Conservation (phyloP, 2,329 filamentous ascomycete genomes). For the Botrytis medusae region DNA sequence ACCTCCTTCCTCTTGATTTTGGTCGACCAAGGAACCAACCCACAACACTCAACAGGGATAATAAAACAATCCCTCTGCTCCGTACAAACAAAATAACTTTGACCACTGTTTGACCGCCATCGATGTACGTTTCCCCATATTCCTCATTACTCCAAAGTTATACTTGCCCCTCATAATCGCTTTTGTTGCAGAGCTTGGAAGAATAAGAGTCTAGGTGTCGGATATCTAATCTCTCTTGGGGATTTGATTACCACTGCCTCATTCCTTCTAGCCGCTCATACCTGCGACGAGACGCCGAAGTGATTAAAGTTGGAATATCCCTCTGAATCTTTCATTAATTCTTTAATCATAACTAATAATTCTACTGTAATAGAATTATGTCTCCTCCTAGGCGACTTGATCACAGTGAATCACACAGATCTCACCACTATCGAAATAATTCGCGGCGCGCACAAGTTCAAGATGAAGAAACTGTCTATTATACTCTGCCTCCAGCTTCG, state of each 20-base stretch:
- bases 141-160: conserved; percentile 10
- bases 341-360: neutral
- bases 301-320: conserved; percentile 19
- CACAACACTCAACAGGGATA: conserved; percentile 34
- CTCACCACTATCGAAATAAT: conserved; percentile 66
- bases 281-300: neutral
- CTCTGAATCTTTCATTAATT: conserved; percentile 12
- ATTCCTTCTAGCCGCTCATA: conserved; percentile 6
- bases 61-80: conserved; percentile 21
- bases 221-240: neutral
- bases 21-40: conserved; percentile 38
- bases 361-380: conserved; percentile 45
- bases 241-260: conserved; percentile 12
- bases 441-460: conserved; percentile 63
- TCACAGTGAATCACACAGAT: conserved; percentile 56
- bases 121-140: conserved; percentile 32
- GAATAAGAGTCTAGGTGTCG: neutral
- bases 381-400: conserved; percentile 53
- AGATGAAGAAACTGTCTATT: conserved; percentile 66
- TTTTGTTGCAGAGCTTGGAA: neutral
- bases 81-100: conserved; percentile 34
- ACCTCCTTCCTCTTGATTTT: conserved; percentile 30
- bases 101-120: conserved; percentile 27
- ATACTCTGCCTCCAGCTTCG: conserved; percentile 25
- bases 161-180: conserved; percentile 6